A percentile compares a stretch with the other conserved stretches of the same genome.
These are phyloP conservation scores for Talaromyces sp. DNA, from an alignment of 2,329 filamentous ascomycete genomes.

Conservation along the genomic window DNA sequence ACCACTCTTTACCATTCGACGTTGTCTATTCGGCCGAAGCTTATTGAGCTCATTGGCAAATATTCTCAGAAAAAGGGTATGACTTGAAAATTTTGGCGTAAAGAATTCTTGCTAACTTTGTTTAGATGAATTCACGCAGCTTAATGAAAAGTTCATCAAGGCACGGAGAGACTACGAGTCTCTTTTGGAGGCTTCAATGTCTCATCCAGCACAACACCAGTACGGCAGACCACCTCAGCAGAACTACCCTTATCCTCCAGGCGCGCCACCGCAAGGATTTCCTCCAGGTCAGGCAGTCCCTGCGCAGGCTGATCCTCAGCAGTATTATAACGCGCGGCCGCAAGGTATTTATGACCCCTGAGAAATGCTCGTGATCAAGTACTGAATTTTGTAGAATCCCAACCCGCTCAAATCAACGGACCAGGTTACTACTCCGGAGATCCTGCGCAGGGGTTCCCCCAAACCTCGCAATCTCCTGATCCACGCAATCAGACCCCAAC, in stretches of 20 bases:
- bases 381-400: slow-evolving; percentile 17
- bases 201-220: slow-evolving; percentile 74
- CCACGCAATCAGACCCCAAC: slow-evolving; percentile 30
- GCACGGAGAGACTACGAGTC: slow-evolving; percentile 93
- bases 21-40: slow-evolving; percentile 85
- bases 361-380: background rate
- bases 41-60: slow-evolving; percentile 97
- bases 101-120: background rate
- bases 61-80: slow-evolving; percentile 98
- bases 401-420: slow-evolving; percentile 33
- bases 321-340: slow-evolving; percentile 59
- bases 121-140: slow-evolving; percentile 90
- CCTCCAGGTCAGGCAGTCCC: slow-evolving; percentile 20
- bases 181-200: slow-evolving; percentile 93
- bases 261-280: slow-evolving; percentile 33
- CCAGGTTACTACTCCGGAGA: slow-evolving; percentile 62
- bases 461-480: slow-evolving; percentile 36
- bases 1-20: slow-evolving; percentile 87
- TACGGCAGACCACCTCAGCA: slow-evolving; percentile 58
- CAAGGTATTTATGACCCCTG: slow-evolving; percentile 24
- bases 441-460: slow-evolving; percentile 36
- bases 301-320: slow-evolving; percentile 55
- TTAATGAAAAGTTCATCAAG: slow-evolving; percentile 99
- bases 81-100: slow-evolving; percentile 5
- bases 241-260: slow-evolving; percentile 27